A percentile compares a stretch with the other conserved stretches of the same genome.
phyloP scores from a whole-genome alignment of 2,329 filamentous ascomycete species.

The Cladosporium cucumerinum region DNA sequence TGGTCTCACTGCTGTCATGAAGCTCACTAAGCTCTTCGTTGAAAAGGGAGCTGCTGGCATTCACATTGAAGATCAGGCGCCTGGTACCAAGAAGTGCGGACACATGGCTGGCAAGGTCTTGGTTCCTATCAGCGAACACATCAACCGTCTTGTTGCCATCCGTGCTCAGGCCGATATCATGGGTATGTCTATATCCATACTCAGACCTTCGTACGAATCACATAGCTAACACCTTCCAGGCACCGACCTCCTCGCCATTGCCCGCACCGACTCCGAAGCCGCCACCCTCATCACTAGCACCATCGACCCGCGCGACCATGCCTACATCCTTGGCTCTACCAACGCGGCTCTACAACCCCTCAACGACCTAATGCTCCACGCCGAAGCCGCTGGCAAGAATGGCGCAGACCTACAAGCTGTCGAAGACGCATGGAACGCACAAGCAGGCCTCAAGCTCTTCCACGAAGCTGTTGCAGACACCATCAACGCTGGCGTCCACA shows the following conservation, averaged over 20 bases:
- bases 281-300: slow-evolving; percentile 95
- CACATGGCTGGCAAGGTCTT: slow-evolving; percentile 99
- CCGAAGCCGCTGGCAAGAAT: slow-evolving; percentile 75
- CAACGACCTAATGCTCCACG: slow-evolving; percentile 84
- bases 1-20: slow-evolving; percentile 98
- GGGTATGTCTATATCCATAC: slow-evolving; percentile 53
- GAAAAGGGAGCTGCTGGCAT: slow-evolving; percentile 97
- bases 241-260: slow-evolving; percentile 82
- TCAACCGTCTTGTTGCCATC: slow-evolving; percentile 95
- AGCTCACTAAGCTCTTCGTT: slow-evolving; percentile 95
- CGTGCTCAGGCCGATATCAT: slow-evolving; percentile 98
- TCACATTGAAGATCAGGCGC: slow-evolving; percentile 97
- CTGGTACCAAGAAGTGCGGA: slow-evolving; percentile 98
- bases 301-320: slow-evolving; percentile 92
- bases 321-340: slow-evolving; percentile 85
- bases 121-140: slow-evolving; percentile 95
- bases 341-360: slow-evolving; percentile 81
- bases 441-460: slow-evolving; percentile 83
- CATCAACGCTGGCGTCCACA: slow-evolving; percentile 65
- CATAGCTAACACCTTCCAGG: slow-evolving; percentile 43
- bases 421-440: slow-evolving; percentile 79
- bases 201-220: neutral
- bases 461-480: slow-evolving; percentile 81
- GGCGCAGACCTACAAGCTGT: slow-evolving; percentile 82
- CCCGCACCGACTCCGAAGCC: slow-evolving; percentile 94